Percentiles rank a stretch among this genome's conserved stretches.
Conservation (phyloP, 176 grass and related monocot genomes). For the Otatea glauca region DNA sequence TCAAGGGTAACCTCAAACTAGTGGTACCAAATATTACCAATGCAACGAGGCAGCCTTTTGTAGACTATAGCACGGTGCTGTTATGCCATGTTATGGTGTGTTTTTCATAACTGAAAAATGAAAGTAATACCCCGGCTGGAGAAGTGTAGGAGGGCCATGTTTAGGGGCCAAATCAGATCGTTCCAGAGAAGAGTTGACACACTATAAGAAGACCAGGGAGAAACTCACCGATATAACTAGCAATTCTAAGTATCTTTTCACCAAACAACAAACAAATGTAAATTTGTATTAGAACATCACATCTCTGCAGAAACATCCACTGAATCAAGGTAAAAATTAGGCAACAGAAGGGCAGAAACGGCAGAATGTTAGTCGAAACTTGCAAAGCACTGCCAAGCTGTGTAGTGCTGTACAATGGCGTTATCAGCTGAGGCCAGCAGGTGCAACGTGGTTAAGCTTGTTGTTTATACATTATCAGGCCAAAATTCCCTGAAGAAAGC, state of each 20-base stretch:
- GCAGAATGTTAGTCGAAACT: background rate
- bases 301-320: conserved; percentile 3
- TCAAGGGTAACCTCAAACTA: no score
- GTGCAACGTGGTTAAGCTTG: background rate
- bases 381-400: background rate
- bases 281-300: conserved; percentile 11
- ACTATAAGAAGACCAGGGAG: background rate
- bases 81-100: background rate
- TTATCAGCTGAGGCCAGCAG: background rate
- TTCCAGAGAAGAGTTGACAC: background rate
- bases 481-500: conserved; percentile 95
- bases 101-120: background rate
- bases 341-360: background rate
- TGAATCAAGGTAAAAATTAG: background rate
- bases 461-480: conserved; percentile 85
- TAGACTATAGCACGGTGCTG: background rate
- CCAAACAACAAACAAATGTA: background rate
- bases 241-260: background rate
- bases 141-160: background rate
- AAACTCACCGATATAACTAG: background rate
- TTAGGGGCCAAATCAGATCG: background rate
- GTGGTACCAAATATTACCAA: background rate
- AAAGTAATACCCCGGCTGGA: background rate
- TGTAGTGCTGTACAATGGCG: conserved; percentile 27
- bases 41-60: background rate